These are phyloP conservation scores for Zarea fungicola DNA, from an alignment of 2,329 filamentous ascomycete species.

Conservation along the genomic window DNA sequence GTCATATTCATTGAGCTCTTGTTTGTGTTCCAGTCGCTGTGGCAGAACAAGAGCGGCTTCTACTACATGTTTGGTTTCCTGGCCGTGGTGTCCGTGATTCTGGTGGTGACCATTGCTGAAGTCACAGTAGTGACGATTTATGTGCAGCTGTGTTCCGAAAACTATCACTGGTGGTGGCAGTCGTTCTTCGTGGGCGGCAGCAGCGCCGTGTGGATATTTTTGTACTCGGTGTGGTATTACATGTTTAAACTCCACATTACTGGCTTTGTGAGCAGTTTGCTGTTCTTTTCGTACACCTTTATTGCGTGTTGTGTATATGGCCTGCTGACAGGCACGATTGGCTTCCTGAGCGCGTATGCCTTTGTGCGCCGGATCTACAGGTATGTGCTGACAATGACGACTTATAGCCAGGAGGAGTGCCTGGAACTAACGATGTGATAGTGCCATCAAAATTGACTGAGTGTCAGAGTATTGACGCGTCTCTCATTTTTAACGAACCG, in stretches of 20 bases:
- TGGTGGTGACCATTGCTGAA: constrained; percentile 73
- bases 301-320: constrained; percentile 79
- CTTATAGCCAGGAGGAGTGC: not conserved
- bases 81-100: constrained; percentile 64
- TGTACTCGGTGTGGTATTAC: constrained; percentile 82
- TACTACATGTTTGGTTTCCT: constrained; percentile 91
- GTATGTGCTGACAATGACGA: too few species aligned
- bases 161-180: constrained; percentile 92
- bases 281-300: constrained; percentile 83
- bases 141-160: constrained; percentile 76
- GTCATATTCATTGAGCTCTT: constrained; percentile 85
- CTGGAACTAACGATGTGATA: constrained; percentile 20
- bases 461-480: not conserved
- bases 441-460: constrained; percentile 48
- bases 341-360: constrained; percentile 76
- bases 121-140: constrained; percentile 81
- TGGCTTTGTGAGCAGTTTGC: constrained; percentile 70
- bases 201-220: constrained; percentile 74
- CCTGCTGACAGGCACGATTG: constrained; percentile 74
- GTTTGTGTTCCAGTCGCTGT: constrained; percentile 81
- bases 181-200: constrained; percentile 75
- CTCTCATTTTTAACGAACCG: constrained; percentile 4
- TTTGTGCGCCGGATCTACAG: constrained; percentile 79
- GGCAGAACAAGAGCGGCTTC: constrained; percentile 87
- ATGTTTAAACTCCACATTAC: constrained; percentile 73